Evolutionary conservation across 331 rosid species (phyloP), one percentile per base, ranked within the genome.

Genomic region (Dryas integrifolia): DNA sequence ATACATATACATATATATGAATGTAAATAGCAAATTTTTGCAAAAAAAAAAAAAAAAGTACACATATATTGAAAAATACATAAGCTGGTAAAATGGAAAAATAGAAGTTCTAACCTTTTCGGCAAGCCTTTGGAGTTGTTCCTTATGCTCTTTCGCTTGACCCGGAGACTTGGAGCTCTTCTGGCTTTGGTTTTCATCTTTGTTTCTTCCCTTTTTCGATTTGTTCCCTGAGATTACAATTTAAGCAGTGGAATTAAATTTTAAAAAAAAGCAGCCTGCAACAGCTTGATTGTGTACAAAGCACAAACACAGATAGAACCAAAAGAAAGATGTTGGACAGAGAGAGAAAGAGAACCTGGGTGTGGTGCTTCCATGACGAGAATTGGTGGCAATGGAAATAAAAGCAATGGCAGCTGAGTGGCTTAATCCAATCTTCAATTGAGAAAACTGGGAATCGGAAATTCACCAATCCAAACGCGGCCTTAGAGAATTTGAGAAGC

Each of bases 141-240:
- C 91, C 74, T 81, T 85, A 57, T 92, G 96, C 80, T 86, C 88
- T 74, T 41, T 86, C 13, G 90, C 96, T 77, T 66, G 84, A 52
- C 77, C 77, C 41, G 2, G 69, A 77, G 83, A 24, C 72, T 60
- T 62, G 9, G 90, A 65, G 45, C 68, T 71, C 65, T 59, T 83
- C 56, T 46, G 77, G 57, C 69, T 66, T 67, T 72, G 69, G 50
- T 58, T 73, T 64, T 75, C 80, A 15, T 61, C 75, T 64, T 75
- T 72, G 45, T 56, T 81, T 21, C 53, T 69, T 53, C 73, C 40
- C 40, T 44, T 13, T 53, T 69, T 69, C 51, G 21, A 69, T 8
- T 12, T 52, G 11, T 53, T 69, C 64, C 71, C 86, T 85, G 70
- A 69, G 0, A 69, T 11, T 39, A n/a, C 38, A 50, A 69, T 39